These are phyloP conservation scores for Metschnikowia gruessii DNA, from an alignment of 805 yeast species.

Conservation along the genomic window DNA sequence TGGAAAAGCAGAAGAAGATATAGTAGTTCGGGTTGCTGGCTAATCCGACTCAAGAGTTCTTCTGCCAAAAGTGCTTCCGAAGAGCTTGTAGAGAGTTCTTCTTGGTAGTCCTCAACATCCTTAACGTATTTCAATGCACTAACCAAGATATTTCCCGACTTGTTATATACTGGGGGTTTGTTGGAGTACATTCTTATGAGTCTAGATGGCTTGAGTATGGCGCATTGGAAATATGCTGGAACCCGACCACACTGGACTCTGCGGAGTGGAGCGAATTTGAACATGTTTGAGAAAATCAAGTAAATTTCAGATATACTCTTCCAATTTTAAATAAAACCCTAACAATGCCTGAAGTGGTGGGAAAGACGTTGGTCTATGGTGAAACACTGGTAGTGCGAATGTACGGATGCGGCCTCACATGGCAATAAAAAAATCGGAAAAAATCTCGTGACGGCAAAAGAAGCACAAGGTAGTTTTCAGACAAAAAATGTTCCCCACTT, in stretches of 20 bases:
- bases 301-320: neutral
- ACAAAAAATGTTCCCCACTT: slow-evolving; percentile 10
- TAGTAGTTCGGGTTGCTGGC: slow-evolving; percentile 29
- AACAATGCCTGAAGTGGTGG: neutral
- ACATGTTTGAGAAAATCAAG: neutral
- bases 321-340: neutral
- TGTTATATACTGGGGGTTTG: slow-evolving; percentile 15
- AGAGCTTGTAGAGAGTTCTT: slow-evolving; percentile 19
- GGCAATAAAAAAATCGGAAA: slow-evolving; percentile 8
- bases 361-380: no score
- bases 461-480: neutral
- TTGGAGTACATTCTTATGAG: slow-evolving; percentile 7
- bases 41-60: slow-evolving; percentile 25
- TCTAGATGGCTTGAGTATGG: neutral
- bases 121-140: slow-evolving; percentile 28
- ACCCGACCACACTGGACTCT: neutral
- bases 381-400: slow-evolving; percentile 6
- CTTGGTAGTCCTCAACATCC: slow-evolving; percentile 28
- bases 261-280: neutral
- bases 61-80: slow-evolving; percentile 24
- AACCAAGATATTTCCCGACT: slow-evolving; percentile 11
- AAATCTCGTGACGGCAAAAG: neutral
- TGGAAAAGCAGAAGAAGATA: slow-evolving; percentile 32
- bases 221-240: neutral
- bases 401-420: slow-evolving; percentile 9